Conservation (phyloP, 768 basidiomycete species). For the Tremella mesenterica region DNA sequence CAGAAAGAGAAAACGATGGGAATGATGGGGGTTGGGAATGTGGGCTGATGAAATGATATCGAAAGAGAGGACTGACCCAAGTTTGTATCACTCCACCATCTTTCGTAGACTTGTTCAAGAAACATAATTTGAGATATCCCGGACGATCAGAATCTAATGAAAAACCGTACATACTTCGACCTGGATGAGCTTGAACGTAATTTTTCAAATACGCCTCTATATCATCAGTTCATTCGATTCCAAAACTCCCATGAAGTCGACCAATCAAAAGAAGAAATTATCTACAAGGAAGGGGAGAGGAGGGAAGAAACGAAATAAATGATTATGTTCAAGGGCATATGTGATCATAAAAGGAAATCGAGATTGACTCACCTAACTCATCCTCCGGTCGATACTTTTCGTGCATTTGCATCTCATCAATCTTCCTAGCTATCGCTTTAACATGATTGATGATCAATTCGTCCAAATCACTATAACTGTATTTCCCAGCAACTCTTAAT, state of each 20-base stretch:
- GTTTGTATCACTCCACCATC: constrained; percentile 74
- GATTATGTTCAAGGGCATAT: no score
- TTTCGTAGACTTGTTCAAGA: constrained; percentile 70
- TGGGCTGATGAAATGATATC: no score
- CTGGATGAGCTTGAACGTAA: constrained; percentile 83
- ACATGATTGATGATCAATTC: constrained; percentile 95
- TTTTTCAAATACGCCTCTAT: constrained; percentile 79
- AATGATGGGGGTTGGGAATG: no score
- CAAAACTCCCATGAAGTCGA: not conserved
- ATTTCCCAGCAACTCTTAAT: constrained; percentile 52
- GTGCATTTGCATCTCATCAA: constrained; percentile 88
- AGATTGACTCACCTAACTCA: constrained; percentile 65
- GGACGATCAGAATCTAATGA: constrained; percentile 78
- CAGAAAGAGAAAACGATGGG: no score
- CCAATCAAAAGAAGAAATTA: no score
- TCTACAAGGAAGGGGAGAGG: no score
- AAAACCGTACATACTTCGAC: constrained; percentile 92
- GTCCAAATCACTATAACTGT: constrained; percentile 85
- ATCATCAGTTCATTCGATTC: constrained; percentile 11
- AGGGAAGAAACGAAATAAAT: no score
- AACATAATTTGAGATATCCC: constrained; percentile 87
- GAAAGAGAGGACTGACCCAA: constrained; percentile 57
- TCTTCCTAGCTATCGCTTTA: constrained; percentile 81
- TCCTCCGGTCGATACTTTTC: constrained; percentile 91
- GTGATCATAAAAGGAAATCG: not conserved